Evolutionary conservation across 305 asterid species (phyloP), one percentile per base, ranked within the genome.

Genomic region (Rubia tinctorum): DNA sequence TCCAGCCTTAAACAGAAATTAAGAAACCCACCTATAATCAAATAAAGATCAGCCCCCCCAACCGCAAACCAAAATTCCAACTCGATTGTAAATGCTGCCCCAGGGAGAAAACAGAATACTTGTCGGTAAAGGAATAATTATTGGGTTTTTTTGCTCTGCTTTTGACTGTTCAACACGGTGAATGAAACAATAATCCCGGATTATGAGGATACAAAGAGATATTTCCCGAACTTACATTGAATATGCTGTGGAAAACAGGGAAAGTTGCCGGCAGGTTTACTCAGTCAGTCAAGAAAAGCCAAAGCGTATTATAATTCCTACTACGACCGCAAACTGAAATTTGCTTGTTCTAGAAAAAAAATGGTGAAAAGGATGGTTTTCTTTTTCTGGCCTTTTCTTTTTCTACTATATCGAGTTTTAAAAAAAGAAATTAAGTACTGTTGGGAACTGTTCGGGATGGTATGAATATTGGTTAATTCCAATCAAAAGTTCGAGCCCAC

Each of bases 81-180:
- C 39, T 59, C 3, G 51, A 18, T 44, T 60, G 13, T 25, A 15
- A 58, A 34, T 56, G 25, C 66, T 72, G 44, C 42, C 60, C 20
- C 15, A 55, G 60, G 42, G 55, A 40, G 69, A 64, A 34, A 49
- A 49, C n/a, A 23, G 43, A n/a, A 61, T 23, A 13, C 34, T 77
- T 65, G 75, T 44, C n/a, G 60, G 60, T 69, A 40, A 77, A 68
- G 78, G 72, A 76, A 73, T 69, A 80, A 77, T 61, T 40, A 23
- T 34, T 68, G 37, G 71, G 7, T 7, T 56, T 18, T 56, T n/a
- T 22, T 17, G 53, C 45, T 71, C 49, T 30, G 68, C 73, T 61
- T 74, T 75, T 81, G 82, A 81, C 84, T 77, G 30, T 75, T 68
- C 79, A 77, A 81, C 82, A 65, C 84, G 82, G 76, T 49, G 77